A percentile compares a stretch with the other conserved stretches of the same genome.
These are phyloP conservation scores for Stylosanthes scabra DNA, from an alignment of 331 rosid genomes.

Conservation along the genomic window DNA sequence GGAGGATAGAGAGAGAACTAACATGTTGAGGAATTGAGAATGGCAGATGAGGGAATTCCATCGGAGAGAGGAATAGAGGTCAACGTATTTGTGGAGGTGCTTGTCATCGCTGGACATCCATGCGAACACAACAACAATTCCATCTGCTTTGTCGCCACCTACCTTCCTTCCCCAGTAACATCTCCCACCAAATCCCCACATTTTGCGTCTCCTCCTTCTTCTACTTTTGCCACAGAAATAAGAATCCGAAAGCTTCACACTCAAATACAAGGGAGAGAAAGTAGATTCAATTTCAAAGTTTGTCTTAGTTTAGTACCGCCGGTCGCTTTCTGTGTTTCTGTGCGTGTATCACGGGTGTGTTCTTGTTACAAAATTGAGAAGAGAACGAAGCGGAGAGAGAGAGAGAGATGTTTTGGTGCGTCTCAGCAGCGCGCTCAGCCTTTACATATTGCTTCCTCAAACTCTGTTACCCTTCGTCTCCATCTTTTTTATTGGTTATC, in stretches of 20 bases:
- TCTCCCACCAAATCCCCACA: slow-evolving; percentile 98
- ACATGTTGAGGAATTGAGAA: slow-evolving; percentile 90
- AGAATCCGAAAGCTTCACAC: background rate
- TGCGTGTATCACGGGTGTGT: background rate
- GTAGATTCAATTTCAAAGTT: slow-evolving; percentile 5
- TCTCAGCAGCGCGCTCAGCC: slow-evolving; percentile 13
- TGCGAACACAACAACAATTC: slow-evolving; percentile 87
- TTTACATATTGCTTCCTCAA: background rate
- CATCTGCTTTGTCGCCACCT: slow-evolving; percentile 53
- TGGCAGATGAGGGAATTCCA: slow-evolving; percentile 94
- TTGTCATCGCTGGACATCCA: slow-evolving; percentile 93
- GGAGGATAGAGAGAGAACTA: slow-evolving; percentile 39
- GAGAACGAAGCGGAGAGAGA: background rate
- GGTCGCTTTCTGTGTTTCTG: background rate
- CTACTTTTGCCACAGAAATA: slow-evolving; percentile 10
- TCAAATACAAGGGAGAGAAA: background rate
- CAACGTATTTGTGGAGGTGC: slow-evolving; percentile 73
- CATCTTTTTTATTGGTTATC: slow-evolving; percentile 15
- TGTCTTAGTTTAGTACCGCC: background rate
- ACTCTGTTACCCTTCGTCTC: background rate
- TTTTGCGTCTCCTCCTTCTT: slow-evolving; percentile 34
- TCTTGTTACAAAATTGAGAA: background rate
- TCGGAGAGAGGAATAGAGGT: slow-evolving; percentile 77
- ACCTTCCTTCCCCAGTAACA: slow-evolving; percentile 84
- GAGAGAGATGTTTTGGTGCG: too few species aligned